phyloP scores from a whole-genome alignment of 305 asterid species.

The Salvia sclarea region DNA sequence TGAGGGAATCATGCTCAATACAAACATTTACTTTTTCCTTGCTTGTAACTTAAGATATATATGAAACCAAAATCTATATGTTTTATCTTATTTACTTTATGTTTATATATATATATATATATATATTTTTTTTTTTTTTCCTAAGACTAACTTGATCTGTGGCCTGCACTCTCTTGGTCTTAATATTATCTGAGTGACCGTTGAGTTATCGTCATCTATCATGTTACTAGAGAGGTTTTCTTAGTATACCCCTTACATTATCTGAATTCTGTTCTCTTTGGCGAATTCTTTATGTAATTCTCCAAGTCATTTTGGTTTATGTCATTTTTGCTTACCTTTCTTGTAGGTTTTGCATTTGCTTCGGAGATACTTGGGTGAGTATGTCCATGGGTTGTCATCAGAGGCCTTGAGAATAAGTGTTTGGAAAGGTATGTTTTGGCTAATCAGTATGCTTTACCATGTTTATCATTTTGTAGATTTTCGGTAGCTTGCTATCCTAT shows the following conservation, averaged over 20 bases:
- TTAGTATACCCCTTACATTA: not conserved
- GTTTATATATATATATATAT: too few relatives aligned
- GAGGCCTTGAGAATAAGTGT: slow-evolving; percentile 97
- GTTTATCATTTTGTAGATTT: not conserved
- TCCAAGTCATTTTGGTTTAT: slow-evolving; percentile 17
- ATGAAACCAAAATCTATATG: not conserved
- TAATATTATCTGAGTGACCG: slow-evolving; percentile 3
- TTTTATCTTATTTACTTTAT: not conserved
- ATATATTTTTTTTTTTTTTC: not conserved
- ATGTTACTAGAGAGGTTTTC: slow-evolving; percentile 5
- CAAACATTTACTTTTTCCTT: not conserved
- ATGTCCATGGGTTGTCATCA: slow-evolving; percentile 97
- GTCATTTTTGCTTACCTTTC: slow-evolving; percentile 24
- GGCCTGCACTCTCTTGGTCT: not conserved
- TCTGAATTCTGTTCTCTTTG: slow-evolving; percentile 10
- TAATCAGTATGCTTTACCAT: slow-evolving; percentile 6
- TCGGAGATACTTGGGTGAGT: slow-evolving; percentile 96
- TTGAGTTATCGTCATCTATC: not conserved
- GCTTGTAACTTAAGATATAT: slow-evolving; percentile 14
- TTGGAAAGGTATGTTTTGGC: slow-evolving; percentile 72
- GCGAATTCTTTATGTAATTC: slow-evolving; percentile 8
- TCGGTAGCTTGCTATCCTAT: slow-evolving; percentile 14
- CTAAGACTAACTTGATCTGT: not conserved
- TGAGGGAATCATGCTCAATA: not conserved
- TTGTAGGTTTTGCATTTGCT: slow-evolving; percentile 94